Conservation (phyloP, 2,329 filamentous ascomycete species). For the Xylaria multiplex region DNA sequence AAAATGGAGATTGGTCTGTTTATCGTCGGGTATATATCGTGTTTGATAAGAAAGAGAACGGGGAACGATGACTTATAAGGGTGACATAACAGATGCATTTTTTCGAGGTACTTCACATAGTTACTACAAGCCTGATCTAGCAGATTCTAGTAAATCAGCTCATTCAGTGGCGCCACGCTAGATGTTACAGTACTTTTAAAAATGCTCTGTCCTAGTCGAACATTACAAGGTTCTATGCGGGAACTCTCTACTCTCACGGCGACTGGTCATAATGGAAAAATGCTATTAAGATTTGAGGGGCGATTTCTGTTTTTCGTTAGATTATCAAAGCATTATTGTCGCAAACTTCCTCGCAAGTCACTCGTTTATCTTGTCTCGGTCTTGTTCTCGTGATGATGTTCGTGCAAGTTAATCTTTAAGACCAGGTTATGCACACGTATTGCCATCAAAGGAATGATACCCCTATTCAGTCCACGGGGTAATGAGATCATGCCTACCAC, state of each 20-base stretch:
- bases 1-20: background rate
- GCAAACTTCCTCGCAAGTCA: background rate
- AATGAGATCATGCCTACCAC: background rate
- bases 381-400: background rate
- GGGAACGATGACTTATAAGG: background rate
- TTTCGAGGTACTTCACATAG: background rate
- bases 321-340: background rate
- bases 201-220: background rate
- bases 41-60: background rate
- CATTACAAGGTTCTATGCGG: background rate
- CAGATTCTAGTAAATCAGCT: background rate
- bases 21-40: background rate
- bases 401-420: background rate
- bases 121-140: background rate
- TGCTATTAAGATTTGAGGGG: background rate
- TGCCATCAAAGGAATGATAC: background rate
- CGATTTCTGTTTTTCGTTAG: no score
- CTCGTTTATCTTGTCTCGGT: background rate
- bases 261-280: background rate
- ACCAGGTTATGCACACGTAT: background rate
- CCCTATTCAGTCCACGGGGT: background rate
- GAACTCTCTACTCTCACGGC: background rate
- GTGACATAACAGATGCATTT: background rate
- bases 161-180: conserved; percentile 1
- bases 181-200: background rate